These are phyloP conservation scores for Solanum acaule DNA, from an alignment of 257 asterid genomes.

Conservation along the genomic window DNA sequence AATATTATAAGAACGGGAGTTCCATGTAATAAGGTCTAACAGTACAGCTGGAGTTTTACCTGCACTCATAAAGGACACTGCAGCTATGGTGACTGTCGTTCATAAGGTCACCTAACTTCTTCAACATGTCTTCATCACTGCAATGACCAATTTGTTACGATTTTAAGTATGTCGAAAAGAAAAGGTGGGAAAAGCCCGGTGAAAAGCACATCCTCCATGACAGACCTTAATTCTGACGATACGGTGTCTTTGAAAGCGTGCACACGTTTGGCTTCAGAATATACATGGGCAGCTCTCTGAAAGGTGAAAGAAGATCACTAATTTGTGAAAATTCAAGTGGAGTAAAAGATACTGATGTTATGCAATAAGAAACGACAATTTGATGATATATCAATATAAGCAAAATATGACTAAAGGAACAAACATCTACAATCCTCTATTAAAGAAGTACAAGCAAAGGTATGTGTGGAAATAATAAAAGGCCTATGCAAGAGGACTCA, in stretches of 20 bases:
- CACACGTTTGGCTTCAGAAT: conserved; percentile 89
- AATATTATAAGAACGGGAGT: background rate
- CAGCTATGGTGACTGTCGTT: conserved; percentile 93
- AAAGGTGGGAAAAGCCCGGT: background rate
- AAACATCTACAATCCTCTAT: background rate
- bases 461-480: background rate
- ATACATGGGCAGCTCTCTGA: conserved; percentile 93
- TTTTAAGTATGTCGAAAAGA: background rate
- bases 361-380: background rate
- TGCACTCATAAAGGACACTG: conserved; percentile 76
- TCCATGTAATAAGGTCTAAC: background rate
- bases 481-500: background rate
- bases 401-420: background rate
- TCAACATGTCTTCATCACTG: conserved; percentile 79
- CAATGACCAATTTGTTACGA: background rate
- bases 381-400: background rate
- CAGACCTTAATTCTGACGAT: conserved; percentile 52
- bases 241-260: conserved; percentile 77
- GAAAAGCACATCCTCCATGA: background rate
- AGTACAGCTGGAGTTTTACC: conserved; percentile 16
- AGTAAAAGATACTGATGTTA: background rate
- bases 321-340: background rate
- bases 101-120: conserved; percentile 95
- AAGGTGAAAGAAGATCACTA: conserved; percentile 2
- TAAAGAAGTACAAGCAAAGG: background rate